Conservation (phyloP, 306 rosid species). For the Fragaria nilgerrensis region DNA sequence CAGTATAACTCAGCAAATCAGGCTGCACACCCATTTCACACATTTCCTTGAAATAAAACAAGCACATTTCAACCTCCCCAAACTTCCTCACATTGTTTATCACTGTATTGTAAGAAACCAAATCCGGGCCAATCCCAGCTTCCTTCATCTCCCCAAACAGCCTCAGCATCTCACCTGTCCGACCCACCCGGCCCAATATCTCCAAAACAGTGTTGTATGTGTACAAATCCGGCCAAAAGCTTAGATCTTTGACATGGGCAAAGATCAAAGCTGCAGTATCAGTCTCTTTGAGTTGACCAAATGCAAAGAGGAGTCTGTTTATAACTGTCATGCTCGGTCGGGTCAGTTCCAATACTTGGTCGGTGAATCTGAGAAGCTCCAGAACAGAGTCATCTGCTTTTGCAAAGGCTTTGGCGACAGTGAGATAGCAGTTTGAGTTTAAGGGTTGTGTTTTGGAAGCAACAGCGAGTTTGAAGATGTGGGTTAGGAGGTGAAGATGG, state of each 20-base stretch:
- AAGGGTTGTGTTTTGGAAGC: conserved; percentile 28
- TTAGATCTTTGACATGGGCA: conserved; percentile 41
- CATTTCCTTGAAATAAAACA: conserved; percentile 64
- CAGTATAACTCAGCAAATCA: conserved; percentile 74
- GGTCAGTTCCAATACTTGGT: conserved; percentile 43
- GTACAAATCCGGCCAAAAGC: conserved; percentile 47
- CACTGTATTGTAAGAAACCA: conserved; percentile 64
- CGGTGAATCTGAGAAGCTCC: conserved; percentile 40
- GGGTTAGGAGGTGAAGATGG: conserved; percentile 44
- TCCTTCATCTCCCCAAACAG: conserved; percentile 56
- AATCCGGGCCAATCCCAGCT: conserved; percentile 51
- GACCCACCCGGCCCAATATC: conserved; percentile 63
- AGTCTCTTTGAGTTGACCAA: conserved; percentile 59
- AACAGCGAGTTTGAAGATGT: conserved; percentile 51
- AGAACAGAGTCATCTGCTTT: conserved; percentile 34
- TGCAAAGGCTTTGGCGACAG: conserved; percentile 57
- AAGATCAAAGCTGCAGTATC: conserved; percentile 68
- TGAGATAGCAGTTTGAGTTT: conserved; percentile 46
- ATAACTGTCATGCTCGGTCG: conserved; percentile 46
- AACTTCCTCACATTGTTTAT: conserved; percentile 63
- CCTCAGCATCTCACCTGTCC: conserved; percentile 49
- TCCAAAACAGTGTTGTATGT: conserved; percentile 70
- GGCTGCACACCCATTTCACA: conserved; percentile 49
- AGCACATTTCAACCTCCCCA: conserved; percentile 61
- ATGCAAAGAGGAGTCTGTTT: conserved; percentile 60